Base-by-base conservation (phyloP, 2,329 filamentous ascomycete genomes). In the Pestalotiopsis sp. region DNA sequence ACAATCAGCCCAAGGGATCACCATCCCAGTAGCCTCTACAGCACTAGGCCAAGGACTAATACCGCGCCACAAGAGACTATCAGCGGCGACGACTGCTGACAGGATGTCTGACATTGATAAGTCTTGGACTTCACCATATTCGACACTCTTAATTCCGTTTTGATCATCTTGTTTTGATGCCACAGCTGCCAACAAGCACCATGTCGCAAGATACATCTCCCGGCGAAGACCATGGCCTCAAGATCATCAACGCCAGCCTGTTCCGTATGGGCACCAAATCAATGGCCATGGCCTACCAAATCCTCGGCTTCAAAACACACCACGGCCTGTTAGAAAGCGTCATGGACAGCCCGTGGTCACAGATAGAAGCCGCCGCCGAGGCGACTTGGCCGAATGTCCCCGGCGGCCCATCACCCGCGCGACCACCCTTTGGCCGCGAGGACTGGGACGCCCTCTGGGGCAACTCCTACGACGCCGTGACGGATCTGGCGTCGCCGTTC, bases 401-500 rank as follows among this genome's bases (percentile, higher is more conserved):
- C 1, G 59, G 36, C 6, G 57, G 17, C 6, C 13, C 4, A 49
- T 17, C 59, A 1, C 27, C n/a, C 25, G n/a, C 57, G 3, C 59
- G 59, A 17, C 59, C 59, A 17, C 59, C 14, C 14, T 41, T 12
- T 2, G 6, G 2, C 4, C 59, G 59, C 6, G 2, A 6, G 31
- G 36, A 62, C 20, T 62, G 59, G 57, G 59, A 62, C 36, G 36
- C 27, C 14, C 27, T 62, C n/a, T 62, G 36, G 36, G 59, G 59
- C 27, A 17, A 7, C 57, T 0, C 23, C 14, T 75, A 71, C 63
- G 72, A 73, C n/a, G 69, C 67, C n/a, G 68, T 72, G 1, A 72
- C 71, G 2, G 74, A 76, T 12, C n/a, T 73, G 6, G 71, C 70
- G 1, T 70, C 69, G 4, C 67, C 71, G 6, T 75, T 74, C 39